Base-by-base conservation (phyloP, 192 early-diverging fungal genomes). In the Endogone sp. region DNA sequence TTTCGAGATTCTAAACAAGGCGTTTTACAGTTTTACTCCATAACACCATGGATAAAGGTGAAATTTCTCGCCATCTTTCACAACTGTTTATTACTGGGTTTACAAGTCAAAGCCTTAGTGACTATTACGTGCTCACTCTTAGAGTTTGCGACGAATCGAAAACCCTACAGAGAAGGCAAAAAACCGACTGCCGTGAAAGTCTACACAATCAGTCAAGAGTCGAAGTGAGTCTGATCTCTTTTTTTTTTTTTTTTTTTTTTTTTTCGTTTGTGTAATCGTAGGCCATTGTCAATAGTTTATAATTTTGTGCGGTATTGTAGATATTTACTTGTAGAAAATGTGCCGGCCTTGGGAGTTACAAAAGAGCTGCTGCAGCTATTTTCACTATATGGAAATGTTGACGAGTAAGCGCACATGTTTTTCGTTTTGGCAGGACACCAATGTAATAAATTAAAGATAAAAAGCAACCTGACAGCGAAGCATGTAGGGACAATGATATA, bases 401-500 rank as follows among this genome's bases (percentile, higher is more conserved):
- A 67, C 62, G 64, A 67, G 71, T 72, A 67, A 58, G 69, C 26
- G n/a, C n/a, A n/a, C n/a, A n/a, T n/a, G n/a, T n/a, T n/a, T n/a
- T n/a, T n/a, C 37, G 37, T 49, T 16, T 49, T 49, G 6, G 16
- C 37, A 49, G 37, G 6, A 11, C 16, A 49, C 9, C 37, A 16
- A 49, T 16, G 37, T 6, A 49, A 49, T 49, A 49, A 49, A 49
- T 49, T 11, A 16, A 11, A 49, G 37, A 49, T 49, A 11, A 49
- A 49, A 49, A 49, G 37, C 6, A 6, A 49, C 37, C n/a, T n/a
- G n/a, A n/a, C n/a, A n/a, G n/a, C n/a, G n/a, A n/a, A n/a, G n/a
- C n/a, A n/a, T n/a, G n/a, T n/a, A n/a, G n/a, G n/a, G n/a, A n/a
- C n/a, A n/a, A n/a, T n/a, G n/a, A n/a, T n/a, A n/a, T n/a, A n/a